Base-by-base conservation (phyloP, 2,329 filamentous ascomycete genomes). In the Aureobasidium pullulans region DNA sequence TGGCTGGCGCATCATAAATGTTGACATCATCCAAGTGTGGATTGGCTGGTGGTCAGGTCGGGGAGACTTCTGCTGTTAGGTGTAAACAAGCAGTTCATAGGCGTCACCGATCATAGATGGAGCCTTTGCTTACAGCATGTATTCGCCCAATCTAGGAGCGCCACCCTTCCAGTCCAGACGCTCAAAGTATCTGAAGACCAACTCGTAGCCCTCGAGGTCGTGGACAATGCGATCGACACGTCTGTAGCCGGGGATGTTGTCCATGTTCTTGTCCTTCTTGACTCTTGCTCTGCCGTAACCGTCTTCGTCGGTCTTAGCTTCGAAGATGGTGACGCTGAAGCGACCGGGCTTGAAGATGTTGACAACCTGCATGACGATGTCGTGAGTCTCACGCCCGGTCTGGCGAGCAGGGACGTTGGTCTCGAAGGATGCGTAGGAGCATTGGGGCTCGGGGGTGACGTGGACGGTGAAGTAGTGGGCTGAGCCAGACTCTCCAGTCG, bases 391-490 rank as follows among this genome's bases (percentile, higher is more conserved):
- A 63, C 92, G 88, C 15, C 92, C 92, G 60, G 84, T 90, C 76
- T 96, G 90, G 5, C 85, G 86, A 29, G 90, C 88, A 1, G 94
- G 94, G 4, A 99, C 93, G 67, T 97, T 99, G 65, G 94, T 97
- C 79, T 99, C 94, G 71, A 99, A 99, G 1, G 91, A 96, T 37
- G 94, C 94, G 72, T 96, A 99, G 5, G 92, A 96, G 79, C 93
- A 99, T 69, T 96, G 86, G 13, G 93, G 90, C 79, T 99, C 94
- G 0, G 94, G 94, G 0, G 94, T 99, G 65, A 99, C 94, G 71
- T 99, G 94, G 28, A 99, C 94, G 1, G 93, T 99, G 76, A 96
- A 99, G 77, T 99, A 99, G 76, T 97, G 91, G 42, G 84, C 87
- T 11, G 66, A 65, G 9, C 68, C 68, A 8, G 65, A 63, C 57